phyloP scores from a whole-genome alignment of 2,329 filamentous ascomycete species.

The Trichoderma sp. region DNA sequence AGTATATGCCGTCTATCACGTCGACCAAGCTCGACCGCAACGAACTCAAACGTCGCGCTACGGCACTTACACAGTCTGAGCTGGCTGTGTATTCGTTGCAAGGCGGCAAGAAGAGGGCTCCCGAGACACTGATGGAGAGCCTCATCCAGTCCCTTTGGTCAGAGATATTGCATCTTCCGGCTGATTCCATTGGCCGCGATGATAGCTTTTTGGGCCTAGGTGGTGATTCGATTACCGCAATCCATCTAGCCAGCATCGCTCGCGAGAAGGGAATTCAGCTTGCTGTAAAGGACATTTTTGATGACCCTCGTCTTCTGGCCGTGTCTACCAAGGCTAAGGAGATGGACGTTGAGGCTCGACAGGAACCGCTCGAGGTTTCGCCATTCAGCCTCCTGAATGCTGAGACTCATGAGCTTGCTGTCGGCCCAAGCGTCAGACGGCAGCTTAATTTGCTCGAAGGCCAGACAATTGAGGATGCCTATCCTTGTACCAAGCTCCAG shows the following conservation, averaged over 20 bases:
- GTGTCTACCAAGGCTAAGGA: constrained; percentile 12
- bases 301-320: constrained; percentile 23
- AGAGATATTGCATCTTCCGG: constrained; percentile 17
- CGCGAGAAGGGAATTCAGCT: constrained; percentile 24
- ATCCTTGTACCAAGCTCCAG: constrained; percentile 46
- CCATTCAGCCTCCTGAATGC: constrained; percentile 13
- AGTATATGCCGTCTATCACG: constrained; percentile 32
- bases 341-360: background rate
- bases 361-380: background rate
- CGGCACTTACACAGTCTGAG: background rate
- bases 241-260: constrained; percentile 20
- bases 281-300: constrained; percentile 21
- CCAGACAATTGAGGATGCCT: constrained; percentile 39
- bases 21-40: constrained; percentile 32
- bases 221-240: constrained; percentile 42
- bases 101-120: constrained; percentile 10
- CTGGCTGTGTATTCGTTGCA: constrained; percentile 18
- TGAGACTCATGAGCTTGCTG: background rate
- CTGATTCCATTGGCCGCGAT: constrained; percentile 27
- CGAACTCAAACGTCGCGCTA: background rate
- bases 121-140: constrained; percentile 12
- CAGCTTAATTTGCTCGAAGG: background rate
- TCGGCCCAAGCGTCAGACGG: background rate
- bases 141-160: constrained; percentile 30
- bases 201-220: constrained; percentile 35